Evolutionary conservation across 202 grass and related monocot genomes (phyloP), one percentile per base, ranked within the genome.

Genomic region (Cymbopogon flexuosus): DNA sequence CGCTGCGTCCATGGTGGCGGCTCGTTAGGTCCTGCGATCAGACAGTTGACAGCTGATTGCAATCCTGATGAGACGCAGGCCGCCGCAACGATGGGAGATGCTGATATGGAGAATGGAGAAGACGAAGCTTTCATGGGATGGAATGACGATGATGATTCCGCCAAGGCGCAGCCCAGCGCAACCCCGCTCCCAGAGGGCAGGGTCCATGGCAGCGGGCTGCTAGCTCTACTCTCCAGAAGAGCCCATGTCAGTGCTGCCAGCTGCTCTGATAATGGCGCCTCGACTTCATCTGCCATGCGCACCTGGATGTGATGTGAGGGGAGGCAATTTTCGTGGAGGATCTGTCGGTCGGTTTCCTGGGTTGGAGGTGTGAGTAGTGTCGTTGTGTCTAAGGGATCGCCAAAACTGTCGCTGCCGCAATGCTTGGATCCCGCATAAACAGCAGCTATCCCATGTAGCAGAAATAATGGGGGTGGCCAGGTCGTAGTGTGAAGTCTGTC

Each of bases 171-270:
- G 37, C 16, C 33, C 51, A 56, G 37, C 52, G 24, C 58, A 56
- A 67, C 21, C 27, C 62, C 75, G 3, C 23, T 87, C 75, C 78
- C 76, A n/a, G 92, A 94, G 58, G 87, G 92, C 23, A 88, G 92
- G 79, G 92, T 91, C 30, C 92, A 91, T 66, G 92, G 92, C 58
- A 79, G 84, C n/a, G 81, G 87, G 62, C 84, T 92, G 13, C 78
- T 94, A 14, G 84, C 87, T 78, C 57, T 89, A 62, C 81, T 94
- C 30, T 82, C 87, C 1, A 66, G 42, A 5, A 47, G 68, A 68
- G 13, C 24, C 16, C 61, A 56, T 86, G 52, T 37, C 15, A 12
- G 36, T 2, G 16, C 49, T 8, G 18, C 49, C 22, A 33, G 39
- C 7, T 35, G 29, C 68, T 62, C 81, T 11, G 86, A 68, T 6